Base-by-base conservation (phyloP, 192 early-diverging fungal species). In the Umbelopsis ramanniana region DNA sequence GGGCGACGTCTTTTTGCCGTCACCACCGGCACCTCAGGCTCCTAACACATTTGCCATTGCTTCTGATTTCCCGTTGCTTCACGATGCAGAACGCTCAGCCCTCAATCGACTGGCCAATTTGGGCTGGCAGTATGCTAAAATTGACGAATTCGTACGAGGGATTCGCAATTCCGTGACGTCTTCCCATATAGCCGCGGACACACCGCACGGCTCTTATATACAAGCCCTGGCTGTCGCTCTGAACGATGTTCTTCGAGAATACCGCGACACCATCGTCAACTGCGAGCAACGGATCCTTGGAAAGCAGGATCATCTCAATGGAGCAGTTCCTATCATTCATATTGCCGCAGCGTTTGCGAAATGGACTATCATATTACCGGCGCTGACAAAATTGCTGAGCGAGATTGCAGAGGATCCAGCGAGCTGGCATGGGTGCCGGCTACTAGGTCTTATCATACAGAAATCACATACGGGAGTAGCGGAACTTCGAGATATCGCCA, bases 1-100 rank as follows among this genome's bases (percentile, higher is more conserved):
- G 12, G 89, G 90, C 23, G 91, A 91, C 67, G 81, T 93, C 52
- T 93, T 93, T 75, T 80, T 81, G 9, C 87, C 87, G 1, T 82
- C 74, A 43, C 87, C 88, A 6, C 48, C 69, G 1, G 85, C 87
- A 9, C 48, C 69, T 1, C 50, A 53, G 12, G 29, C 52, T n/a
- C 48, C 87, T 43, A 79, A 68, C 24, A 85, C 84, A 10, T 91
- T 84, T 80, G 84, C 81, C 21, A 81, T 92, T 40, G 76, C 81
- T 29, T 38, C 78, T 19, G 86, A 89, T 68, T 90, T 91, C 73
- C 86, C 87, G 6, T 74, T 92, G 38, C 75, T 93, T 12, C 90
- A 93, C 54, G 79, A 86, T 23, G 81, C 90, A 12, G 91, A 93
- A 67, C 85, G 87, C 14, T 78, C 78, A 53, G 77, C 82, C 0